phyloP scores from a whole-genome alignment of 2,329 filamentous ascomycete genomes.

The Arthroderma sp. region DNA sequence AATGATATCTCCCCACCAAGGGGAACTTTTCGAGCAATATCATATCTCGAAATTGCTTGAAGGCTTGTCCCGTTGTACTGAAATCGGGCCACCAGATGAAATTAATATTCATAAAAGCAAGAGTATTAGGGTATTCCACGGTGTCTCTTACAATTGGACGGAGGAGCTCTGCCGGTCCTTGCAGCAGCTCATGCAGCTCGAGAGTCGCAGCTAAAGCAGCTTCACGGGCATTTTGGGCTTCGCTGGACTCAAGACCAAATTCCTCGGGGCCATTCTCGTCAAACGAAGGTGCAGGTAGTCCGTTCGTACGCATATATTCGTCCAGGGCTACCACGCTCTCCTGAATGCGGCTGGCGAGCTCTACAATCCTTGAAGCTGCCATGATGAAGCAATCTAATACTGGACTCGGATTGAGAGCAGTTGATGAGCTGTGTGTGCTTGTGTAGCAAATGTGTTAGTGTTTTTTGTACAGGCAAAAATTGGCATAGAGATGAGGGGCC shows the following conservation, averaged over 20 bases:
- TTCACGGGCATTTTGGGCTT: constrained; percentile 25
- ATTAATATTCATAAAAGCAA: no score
- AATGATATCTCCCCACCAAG: constrained; percentile 34
- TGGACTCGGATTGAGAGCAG: no score
- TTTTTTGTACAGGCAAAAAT: no score
- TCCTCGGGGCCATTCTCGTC: constrained; percentile 32
- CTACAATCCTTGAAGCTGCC: not conserved
- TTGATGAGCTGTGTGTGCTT: no score
- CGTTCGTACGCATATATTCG: constrained; percentile 22
- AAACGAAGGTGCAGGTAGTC: constrained; percentile 31
- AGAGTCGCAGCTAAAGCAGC: constrained; percentile 30
- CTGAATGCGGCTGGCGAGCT: not conserved
- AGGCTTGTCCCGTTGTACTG: constrained; percentile 29
- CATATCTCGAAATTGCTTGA: constrained; percentile 41
- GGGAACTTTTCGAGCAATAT: constrained; percentile 32
- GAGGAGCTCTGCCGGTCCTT: constrained; percentile 34
- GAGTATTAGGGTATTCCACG: no score
- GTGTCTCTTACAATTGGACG: constrained; percentile 40
- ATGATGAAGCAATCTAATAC: no score
- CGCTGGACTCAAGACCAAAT: constrained; percentile 20
- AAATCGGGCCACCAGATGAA: no score
- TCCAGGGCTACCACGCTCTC: not conserved
- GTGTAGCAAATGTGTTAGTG: no score
- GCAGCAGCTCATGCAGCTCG: constrained; percentile 32
- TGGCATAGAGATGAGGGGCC: no score